A percentile compares a stretch with the other conserved stretches of the same genome.
Evolutionary conservation across 106 monocot genomes (phyloP).

Genomic region (Dioscorea zingiberensis): DNA sequence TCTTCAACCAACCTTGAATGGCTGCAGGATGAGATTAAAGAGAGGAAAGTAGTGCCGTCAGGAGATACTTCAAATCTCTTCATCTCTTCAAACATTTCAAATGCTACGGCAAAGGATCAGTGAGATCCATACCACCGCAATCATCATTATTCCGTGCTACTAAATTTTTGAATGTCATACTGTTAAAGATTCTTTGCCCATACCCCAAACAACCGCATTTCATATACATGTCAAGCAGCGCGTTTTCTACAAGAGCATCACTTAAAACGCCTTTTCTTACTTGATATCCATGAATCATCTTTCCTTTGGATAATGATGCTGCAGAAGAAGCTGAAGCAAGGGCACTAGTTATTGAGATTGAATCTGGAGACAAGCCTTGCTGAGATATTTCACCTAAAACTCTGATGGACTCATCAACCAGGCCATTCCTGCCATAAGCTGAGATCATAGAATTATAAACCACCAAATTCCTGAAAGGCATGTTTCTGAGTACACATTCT

Average conservation of each 20-base stretch:
- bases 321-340: conserved; percentile 26
- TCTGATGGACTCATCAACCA: conserved; percentile 15
- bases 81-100: conserved; percentile 38
- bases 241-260: conserved; percentile 32
- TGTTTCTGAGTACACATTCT: conserved; percentile 4
- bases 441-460: conserved; percentile 50
- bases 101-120: conserved; percentile 34
- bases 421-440: conserved; percentile 24
- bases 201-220: conserved; percentile 49
- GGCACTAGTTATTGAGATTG: conserved; percentile 36
- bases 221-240: conserved; percentile 65
- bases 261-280: conserved; percentile 28
- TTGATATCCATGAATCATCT: conserved; percentile 50
- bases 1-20: conserved; percentile 40
- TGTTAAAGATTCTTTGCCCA: conserved; percentile 28
- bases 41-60: conserved; percentile 46
- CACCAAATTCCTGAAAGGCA: conserved; percentile 27
- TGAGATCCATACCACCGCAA: conserved; percentile 43
- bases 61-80: conserved; percentile 9
- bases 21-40: conserved; percentile 42
- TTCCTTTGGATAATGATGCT: conserved; percentile 31
- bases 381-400: conserved; percentile 20
- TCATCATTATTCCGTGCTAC: conserved; percentile 54
- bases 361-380: conserved; percentile 33
- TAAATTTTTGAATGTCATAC: conserved; percentile 24